Evolutionary conservation across 169 alveolate species (phyloP).

Genomic region (Plasmodium malariae): DNA sequence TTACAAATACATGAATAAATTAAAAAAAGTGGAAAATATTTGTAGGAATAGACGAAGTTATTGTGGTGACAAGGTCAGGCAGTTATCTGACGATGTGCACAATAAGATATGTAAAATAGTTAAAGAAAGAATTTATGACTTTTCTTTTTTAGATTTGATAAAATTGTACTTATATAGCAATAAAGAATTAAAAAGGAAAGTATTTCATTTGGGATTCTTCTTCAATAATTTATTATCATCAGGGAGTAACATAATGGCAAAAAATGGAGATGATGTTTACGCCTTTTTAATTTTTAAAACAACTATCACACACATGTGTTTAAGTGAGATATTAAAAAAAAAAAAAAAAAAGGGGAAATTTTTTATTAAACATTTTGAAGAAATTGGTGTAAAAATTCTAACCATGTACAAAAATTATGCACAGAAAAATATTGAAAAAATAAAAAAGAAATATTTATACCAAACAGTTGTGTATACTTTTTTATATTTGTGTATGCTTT

Average conservation of each 20-base stretch:
- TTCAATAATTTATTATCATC: constrained; percentile 18
- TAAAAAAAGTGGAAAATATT: not conserved
- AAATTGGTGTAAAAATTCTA: not conserved
- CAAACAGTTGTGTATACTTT: constrained; percentile 19
- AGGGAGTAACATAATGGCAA: not conserved
- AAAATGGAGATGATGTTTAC: constrained; percentile 8
- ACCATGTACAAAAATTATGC: constrained; percentile 3
- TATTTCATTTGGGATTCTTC: not conserved
- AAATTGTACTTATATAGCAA: constrained; percentile 29
- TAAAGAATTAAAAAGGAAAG: constrained; percentile 7
- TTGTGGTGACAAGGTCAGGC: not conserved
- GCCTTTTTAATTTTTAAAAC: constrained; percentile 33
- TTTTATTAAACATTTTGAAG: constrained; percentile 20
- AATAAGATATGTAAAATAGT: not conserved
- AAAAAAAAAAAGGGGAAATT: not conserved
- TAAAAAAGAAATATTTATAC: constrained; percentile 36
- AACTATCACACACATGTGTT: not conserved
- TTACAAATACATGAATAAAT: constrained; percentile 44
- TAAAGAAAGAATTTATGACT: constrained; percentile 4
- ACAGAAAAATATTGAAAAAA: not conserved
- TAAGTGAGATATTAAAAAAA: not conserved
- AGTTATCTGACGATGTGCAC: not conserved
- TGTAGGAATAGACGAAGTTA: not conserved
- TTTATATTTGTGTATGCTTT: constrained; percentile 19
- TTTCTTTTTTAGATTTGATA: constrained; percentile 22